Evolutionary conservation across 345 rosid species (phyloP), one percentile per base, ranked within the genome.

Genomic region (Euclidium syriacum): DNA sequence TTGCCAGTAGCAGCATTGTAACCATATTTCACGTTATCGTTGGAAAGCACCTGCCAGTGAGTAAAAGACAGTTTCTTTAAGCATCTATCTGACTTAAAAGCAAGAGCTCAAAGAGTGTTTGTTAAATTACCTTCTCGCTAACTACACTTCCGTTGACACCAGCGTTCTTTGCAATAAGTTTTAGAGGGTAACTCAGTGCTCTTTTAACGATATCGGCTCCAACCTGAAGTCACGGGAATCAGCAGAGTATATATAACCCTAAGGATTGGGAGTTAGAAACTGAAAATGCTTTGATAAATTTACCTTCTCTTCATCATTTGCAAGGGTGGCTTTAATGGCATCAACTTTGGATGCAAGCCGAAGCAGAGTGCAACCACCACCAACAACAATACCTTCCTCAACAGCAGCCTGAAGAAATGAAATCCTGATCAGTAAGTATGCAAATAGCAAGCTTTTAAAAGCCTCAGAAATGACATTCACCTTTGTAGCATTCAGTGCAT

Each of bases 401-500:
- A 84, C 83, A 54, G 91, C 91, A 2, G 91, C 91, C 91, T 85
- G 78, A 47, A 61, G 66, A 70, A 23, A 26, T 4, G 1, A 50
- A 42, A 25, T 17, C 38, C 12, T n/a, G 38, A 33, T 70, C 8
- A 62, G 47, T n/a, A 4, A 22, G 56, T 32, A 30, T 8, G 3
- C 56, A 46, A 16, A 55, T 30, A 47, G 5, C 16, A 29, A 1
- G 5, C 29, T 17, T 36, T 4, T 16, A 25, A 22, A n/a, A 48
- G 51, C 34, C 19, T 42, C 18, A 12, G 18, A 26, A 10, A 27
- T 15, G 2, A 62, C 34, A 29, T 11, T 30, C 6, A 73, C 99
- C 97, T 94, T 94, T 2, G 99, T 94, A 12, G 99, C 99, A 71
- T 90, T 90, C 67, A 92, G 99, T 55, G 96, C 99, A 75, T 92